Base-by-base conservation (phyloP, 1,284 basidiomycete genomes). In the Cryptococcus jaspeensis region DNA sequence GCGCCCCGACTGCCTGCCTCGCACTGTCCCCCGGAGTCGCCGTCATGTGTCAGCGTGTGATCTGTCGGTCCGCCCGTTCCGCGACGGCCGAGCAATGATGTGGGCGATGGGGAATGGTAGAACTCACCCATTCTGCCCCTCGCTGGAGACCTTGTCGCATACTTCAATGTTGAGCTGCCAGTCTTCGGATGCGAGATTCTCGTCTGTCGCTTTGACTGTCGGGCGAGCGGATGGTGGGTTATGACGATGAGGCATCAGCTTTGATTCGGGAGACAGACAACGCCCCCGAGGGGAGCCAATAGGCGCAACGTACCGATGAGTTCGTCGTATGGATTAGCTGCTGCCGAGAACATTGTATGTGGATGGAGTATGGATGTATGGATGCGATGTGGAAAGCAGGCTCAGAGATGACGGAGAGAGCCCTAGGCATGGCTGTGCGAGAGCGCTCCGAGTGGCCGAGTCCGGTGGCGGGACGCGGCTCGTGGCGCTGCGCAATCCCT, bases 71-170 rank as follows among this genome's bases (percentile, higher is more conserved):
- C 42, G 18, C 25, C 25, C 42, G 42, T 12, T 11, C 42, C 20
- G 16, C 20, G 18, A 12, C 42, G 11, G 20, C 5, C 20, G 20
- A 5, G 9, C 42, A 12, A 7, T 9, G 28, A 32, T 32, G 28
- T 9, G 28, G 28, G 28, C 9, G 28, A 9, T 32, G 28, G 28
- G 28, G 40, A 5, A 41, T 22, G 40, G 20, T 4, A 7, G 40
- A 4, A 77, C 83, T 56, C 64, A 92, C 92, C 92, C 92, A 57
- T 83, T 77, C 67, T 87, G 84, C 5, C 90, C 89, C 61, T 97
- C 93, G 12, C 92, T 90, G 12, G 84, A 82, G 5, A 99, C 92
- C 79, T 96, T 96, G 80, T 99, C 96, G 72, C 93, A 97, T n/a
- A 99, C 80, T 69, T 91, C 92, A 51, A 98, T 78, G 62, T 96